Conservation (phyloP, 768 basidiomycete genomes). For the Tulasnella sp. region DNA sequence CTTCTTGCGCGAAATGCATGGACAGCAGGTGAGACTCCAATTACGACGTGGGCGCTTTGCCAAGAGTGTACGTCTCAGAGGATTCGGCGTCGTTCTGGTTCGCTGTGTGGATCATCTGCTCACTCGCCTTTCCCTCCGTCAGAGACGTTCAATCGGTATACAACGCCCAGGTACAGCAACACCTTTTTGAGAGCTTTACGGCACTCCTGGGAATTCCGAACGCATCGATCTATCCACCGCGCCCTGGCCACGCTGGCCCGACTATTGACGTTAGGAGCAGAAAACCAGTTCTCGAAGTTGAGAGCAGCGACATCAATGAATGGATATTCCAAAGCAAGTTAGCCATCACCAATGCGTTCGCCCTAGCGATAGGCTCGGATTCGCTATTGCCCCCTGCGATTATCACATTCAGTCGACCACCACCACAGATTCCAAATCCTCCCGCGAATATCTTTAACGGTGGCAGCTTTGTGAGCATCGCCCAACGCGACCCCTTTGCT, state of each 20-base stretch:
- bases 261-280: neutral
- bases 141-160: slow-evolving; percentile 83
- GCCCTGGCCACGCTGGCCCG: neutral
- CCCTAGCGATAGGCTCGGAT: neutral
- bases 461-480: neutral
- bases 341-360: no score
- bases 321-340: no score
- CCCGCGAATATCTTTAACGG: neutral
- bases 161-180: slow-evolving; percentile 60
- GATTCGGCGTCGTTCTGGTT: no score
- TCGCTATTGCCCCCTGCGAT: neutral
- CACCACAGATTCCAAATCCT: neutral
- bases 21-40: slow-evolving; percentile 58
- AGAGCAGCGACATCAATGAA: neutral
- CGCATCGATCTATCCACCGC: neutral
- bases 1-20: slow-evolving; percentile 74
- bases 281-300: neutral
- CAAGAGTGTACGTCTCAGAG: slow-evolving; percentile 67
- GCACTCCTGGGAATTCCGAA: slow-evolving; percentile 11
- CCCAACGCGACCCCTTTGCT: neutral
- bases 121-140: neutral
- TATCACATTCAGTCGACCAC: neutral
- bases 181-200: neutral
- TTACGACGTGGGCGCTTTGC: slow-evolving; percentile 64
- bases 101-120: neutral